Evolutionary conservation across 345 rosid genomes (phyloP).

Genomic region (Eucalyptus virginea): DNA sequence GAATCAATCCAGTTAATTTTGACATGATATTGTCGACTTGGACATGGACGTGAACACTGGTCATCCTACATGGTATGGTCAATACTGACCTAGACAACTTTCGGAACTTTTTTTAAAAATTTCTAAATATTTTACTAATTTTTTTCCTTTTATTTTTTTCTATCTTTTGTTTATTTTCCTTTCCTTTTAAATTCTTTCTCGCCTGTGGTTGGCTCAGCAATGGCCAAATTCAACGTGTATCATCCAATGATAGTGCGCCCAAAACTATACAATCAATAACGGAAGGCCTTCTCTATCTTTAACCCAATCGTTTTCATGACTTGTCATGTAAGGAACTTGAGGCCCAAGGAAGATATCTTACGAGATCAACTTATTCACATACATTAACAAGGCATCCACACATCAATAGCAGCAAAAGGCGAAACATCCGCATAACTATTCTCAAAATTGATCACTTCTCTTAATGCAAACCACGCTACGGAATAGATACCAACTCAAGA

Average conservation of each 20-base stretch:
- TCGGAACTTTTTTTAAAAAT: accelerated
- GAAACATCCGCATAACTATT: background rate
- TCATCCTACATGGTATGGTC: accelerated
- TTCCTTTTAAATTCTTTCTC: no score
- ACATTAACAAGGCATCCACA: background rate
- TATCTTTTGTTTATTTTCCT: no score
- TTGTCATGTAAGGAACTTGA: background rate
- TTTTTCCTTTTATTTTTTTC: no score
- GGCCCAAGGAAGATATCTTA: background rate
- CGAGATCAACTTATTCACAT: background rate
- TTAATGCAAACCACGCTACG: background rate
- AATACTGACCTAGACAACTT: no score
- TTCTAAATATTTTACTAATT: no score
- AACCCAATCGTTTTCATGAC: background rate
- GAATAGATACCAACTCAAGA: background rate
- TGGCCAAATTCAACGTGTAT: background rate
- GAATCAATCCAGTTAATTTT: no score
- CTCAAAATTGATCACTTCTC: background rate
- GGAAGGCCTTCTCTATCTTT: background rate
- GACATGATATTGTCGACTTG: no score
- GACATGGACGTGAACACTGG: accelerated
- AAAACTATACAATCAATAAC: background rate
- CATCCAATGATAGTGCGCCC: background rate
- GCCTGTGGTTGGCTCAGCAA: no score
- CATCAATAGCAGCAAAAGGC: background rate